Conservation (phyloP, 2,329 filamentous ascomycete genomes). For the Ceratocystis eucalypticola region DNA sequence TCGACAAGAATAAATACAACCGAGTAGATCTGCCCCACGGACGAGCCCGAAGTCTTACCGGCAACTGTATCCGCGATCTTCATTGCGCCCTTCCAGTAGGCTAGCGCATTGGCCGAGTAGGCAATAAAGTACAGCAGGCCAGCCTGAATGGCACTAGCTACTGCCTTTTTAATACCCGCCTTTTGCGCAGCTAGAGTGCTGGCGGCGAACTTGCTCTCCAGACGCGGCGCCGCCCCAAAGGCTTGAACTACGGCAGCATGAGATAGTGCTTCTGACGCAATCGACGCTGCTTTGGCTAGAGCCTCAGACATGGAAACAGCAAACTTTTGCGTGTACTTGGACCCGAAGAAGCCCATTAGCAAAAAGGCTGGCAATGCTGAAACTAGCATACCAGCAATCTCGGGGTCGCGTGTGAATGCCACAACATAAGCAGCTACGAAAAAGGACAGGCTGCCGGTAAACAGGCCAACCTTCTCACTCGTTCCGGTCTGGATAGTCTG, state of each 20-base stretch:
- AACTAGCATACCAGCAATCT: constrained; percentile 49
- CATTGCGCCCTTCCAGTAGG: constrained; percentile 53
- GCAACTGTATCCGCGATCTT: constrained; percentile 32
- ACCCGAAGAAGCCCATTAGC: constrained; percentile 43
- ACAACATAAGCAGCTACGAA: constrained; percentile 55
- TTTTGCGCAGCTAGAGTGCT: constrained; percentile 37
- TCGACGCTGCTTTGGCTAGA: constrained; percentile 44
- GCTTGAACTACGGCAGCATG: constrained; percentile 50
- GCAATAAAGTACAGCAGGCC: constrained; percentile 54
- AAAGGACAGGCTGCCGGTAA: constrained; percentile 48
- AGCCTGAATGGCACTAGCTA: constrained; percentile 42
- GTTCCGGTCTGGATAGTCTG: constrained; percentile 54
- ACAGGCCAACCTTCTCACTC: constrained; percentile 56
- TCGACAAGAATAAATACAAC: constrained; percentile 53
- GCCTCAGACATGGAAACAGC: constrained; percentile 36
- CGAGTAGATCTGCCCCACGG: constrained; percentile 42
- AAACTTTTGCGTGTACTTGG: constrained; percentile 41
- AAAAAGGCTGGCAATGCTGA: constrained; percentile 50
- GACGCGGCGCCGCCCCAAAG: constrained; percentile 44
- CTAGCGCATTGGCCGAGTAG: constrained; percentile 52
- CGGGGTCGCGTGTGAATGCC: constrained; percentile 50
- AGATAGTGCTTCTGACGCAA: constrained; percentile 48
- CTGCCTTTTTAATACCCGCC: constrained; percentile 45
- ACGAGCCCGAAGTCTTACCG: constrained; percentile 26
- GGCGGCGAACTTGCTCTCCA: constrained; percentile 46